Conservation (phyloP, 345 rosid species). For the Arabis hirsuta region DNA sequence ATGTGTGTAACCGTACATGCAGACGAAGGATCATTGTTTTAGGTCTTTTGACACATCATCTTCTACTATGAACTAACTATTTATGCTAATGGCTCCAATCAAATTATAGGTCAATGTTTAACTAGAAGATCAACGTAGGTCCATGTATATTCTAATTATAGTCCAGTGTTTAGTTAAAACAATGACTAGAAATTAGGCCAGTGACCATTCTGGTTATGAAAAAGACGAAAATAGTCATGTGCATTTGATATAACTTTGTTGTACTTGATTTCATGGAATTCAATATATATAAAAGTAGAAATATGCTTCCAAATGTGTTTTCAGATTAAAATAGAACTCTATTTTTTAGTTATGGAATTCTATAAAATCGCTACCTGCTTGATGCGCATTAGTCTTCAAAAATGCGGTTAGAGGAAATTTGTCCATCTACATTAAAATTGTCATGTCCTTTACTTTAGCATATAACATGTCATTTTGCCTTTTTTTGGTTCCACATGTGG, state of each 20-base stretch:
- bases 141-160: background rate
- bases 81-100: conserved; percentile 18
- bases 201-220: background rate
- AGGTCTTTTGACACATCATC: conserved; percentile 27
- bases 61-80: conserved; percentile 28
- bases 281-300: background rate
- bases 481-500: background rate
- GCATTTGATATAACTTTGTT: background rate
- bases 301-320: background rate
- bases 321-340: too few relatives aligned
- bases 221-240: conserved; percentile 1
- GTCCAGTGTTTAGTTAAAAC: background rate
- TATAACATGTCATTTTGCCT: background rate
- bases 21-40: conserved; percentile 27
- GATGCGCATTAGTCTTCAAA: too few relatives aligned
- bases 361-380: too few relatives aligned
- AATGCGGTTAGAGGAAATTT: background rate
- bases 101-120: conserved; percentile 14
- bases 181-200: background rate
- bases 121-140: background rate
- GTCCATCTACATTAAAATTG: background rate
- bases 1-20: conserved; percentile 20
- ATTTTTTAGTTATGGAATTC: too few relatives aligned
- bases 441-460: background rate
- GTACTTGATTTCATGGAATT: conserved; percentile 9